Percentiles rank a stretch among this genome's conserved stretches.
Evolutionary conservation across 768 basidiomycete species (phyloP).

Genomic region (Tricholoma sp.): DNA sequence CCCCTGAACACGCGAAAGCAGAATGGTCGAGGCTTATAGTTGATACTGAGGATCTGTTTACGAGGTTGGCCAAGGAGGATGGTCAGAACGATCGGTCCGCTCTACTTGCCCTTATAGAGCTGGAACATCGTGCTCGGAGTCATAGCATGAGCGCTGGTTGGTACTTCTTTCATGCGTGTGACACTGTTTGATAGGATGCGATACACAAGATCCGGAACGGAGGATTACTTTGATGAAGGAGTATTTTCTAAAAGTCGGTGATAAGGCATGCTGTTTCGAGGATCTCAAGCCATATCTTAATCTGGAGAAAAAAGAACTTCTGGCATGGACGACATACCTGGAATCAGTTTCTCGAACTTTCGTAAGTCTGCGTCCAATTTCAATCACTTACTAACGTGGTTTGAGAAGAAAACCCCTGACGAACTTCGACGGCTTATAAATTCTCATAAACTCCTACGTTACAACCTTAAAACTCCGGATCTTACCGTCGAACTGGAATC

Average conservation of each 20-base stretch:
- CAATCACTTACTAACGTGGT: not conserved
- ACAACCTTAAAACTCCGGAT: conserved; percentile 44
- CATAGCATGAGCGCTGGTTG: conserved; percentile 46
- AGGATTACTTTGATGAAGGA: conserved; percentile 48
- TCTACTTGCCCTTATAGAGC: conserved; percentile 67
- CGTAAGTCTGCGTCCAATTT: conserved; percentile 30
- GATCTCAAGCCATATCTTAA: conserved; percentile 68
- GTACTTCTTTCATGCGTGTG: conserved; percentile 3
- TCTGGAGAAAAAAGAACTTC: conserved; percentile 41
- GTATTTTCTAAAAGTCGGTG: conserved; percentile 70
- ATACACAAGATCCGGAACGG: conserved; percentile 35
- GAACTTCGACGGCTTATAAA: conserved; percentile 70
- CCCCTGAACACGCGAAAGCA: conserved; percentile 30
- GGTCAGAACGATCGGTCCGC: conserved; percentile 72
- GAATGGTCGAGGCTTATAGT: conserved; percentile 34
- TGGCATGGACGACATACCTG: conserved; percentile 52
- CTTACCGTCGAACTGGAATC: conserved; percentile 55
- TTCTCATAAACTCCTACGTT: conserved; percentile 67
- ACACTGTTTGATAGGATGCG: not conserved
- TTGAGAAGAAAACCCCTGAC: conserved; percentile 39
- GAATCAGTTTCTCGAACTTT: conserved; percentile 40
- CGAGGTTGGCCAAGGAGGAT: conserved; percentile 54
- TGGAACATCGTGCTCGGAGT: conserved; percentile 54
- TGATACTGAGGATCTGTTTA: conserved; percentile 48
- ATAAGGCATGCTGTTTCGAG: conserved; percentile 84